phyloP scores from a whole-genome alignment of 495 filamentous ascomycete species.

The Daldinia vernicosa region DNA sequence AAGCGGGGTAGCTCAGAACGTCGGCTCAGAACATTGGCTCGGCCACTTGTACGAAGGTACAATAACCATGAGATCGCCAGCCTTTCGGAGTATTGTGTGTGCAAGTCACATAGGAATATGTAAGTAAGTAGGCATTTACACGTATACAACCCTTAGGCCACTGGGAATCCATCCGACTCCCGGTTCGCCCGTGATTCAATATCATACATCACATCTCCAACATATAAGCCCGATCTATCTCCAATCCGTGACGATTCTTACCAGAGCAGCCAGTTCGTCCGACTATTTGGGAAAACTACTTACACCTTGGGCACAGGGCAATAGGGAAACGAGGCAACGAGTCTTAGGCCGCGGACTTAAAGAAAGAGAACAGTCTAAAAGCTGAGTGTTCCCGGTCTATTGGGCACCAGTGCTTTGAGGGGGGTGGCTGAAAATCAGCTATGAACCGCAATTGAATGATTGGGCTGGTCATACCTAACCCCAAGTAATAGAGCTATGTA shows the following conservation, averaged over 20 bases:
- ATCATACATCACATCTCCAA: conserved; percentile 1
- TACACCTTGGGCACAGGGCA: neutral
- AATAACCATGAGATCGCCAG: neutral
- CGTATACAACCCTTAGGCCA: neutral
- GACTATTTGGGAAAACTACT: neutral
- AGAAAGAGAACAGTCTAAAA: neutral
- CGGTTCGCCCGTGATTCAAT: conserved; percentile 3
- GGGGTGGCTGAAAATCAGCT: neutral
- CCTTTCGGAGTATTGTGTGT: conserved; percentile 1
- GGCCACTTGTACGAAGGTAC: neutral
- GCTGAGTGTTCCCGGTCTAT: neutral
- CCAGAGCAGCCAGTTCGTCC: conserved; percentile 1
- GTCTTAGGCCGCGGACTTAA: neutral
- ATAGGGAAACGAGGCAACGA: neutral
- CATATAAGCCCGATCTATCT: neutral
- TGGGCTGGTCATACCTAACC: neutral
- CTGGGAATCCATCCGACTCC: neutral
- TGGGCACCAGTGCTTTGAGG: conserved; percentile 13
- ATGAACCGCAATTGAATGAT: neutral
- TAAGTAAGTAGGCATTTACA: neutral
- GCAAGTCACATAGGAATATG: neutral
- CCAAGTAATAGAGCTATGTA: neutral
- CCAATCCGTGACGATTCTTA: neutral
- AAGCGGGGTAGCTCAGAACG: conserved; percentile 1
- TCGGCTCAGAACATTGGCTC: neutral